Evolutionary conservation across 2,329 filamentous ascomycete species (phyloP).

Genomic region (Neonectria neomacrospora): DNA sequence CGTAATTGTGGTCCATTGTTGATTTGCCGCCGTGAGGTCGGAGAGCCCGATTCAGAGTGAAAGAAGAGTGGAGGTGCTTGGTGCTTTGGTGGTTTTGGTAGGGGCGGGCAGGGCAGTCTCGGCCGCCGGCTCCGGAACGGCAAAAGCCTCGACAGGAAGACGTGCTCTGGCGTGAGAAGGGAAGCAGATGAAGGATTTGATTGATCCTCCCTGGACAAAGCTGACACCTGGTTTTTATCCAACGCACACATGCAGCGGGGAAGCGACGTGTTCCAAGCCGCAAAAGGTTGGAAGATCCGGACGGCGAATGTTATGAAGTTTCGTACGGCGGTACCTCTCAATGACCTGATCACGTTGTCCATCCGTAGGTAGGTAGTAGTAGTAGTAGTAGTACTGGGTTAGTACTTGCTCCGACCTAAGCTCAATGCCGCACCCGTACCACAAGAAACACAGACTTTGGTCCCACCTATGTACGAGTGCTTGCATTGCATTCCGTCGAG

Average conservation of each 20-base stretch:
- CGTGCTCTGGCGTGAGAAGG: neutral
- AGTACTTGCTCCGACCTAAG: slow-evolving; percentile 2
- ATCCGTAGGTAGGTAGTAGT: too few relatives aligned
- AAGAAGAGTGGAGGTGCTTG: slow-evolving; percentile 27
- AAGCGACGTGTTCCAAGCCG: slow-evolving; percentile 3
- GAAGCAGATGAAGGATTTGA: neutral
- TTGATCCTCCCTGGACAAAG: neutral
- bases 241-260: slow-evolving; percentile 4
- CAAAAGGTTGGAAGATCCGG: neutral
- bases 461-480: neutral
- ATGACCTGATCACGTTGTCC: too few relatives aligned
- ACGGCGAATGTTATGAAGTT: neutral
- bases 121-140: slow-evolving; percentile 1
- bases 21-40: slow-evolving; percentile 25
- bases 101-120: neutral
- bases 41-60: slow-evolving; percentile 32
- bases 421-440: neutral
- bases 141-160: slow-evolving; percentile 3
- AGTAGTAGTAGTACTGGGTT: neutral
- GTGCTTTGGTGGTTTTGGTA: neutral
- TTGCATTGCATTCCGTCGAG: neutral
- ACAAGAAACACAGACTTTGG: neutral
- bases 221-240: neutral
- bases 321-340: too few relatives aligned
- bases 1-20: slow-evolving; percentile 41